Percentiles rank a stretch among this genome's conserved stretches.
Evolutionary conservation across 805 yeast genomes (phyloP).

Genomic region (Metschnikowia baotianmanensis): DNA sequence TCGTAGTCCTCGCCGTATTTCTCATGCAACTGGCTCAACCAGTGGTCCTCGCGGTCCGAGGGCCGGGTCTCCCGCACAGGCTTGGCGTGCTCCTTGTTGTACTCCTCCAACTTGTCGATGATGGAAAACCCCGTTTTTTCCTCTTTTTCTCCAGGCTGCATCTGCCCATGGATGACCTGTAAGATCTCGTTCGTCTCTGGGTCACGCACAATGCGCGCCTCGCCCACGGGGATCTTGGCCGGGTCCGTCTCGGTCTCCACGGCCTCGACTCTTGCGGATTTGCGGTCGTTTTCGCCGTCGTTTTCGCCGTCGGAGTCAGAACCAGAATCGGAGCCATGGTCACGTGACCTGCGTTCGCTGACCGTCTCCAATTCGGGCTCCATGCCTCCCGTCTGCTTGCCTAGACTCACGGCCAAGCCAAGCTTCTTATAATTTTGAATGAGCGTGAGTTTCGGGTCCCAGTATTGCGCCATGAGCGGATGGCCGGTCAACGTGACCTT

Average conservation of each 20-base stretch:
- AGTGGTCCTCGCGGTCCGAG: slow-evolving; percentile 70
- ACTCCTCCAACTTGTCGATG: slow-evolving; percentile 63
- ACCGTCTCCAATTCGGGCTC: slow-evolving; percentile 53
- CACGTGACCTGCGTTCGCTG: slow-evolving; percentile 29
- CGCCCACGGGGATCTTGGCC: slow-evolving; percentile 67
- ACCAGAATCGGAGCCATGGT: slow-evolving; percentile 2
- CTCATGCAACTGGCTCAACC: slow-evolving; percentile 61
- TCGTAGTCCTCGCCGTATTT: slow-evolving; percentile 87
- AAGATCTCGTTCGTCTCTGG: slow-evolving; percentile 60
- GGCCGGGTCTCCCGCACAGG: slow-evolving; percentile 52
- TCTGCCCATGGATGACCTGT: slow-evolving; percentile 69
- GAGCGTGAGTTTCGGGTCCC: slow-evolving; percentile 83
- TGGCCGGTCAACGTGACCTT: slow-evolving; percentile 65
- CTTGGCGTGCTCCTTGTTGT: slow-evolving; percentile 43
- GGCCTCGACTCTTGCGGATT: slow-evolving; percentile 25
- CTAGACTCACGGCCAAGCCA: slow-evolving; percentile 67
- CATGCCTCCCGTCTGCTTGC: slow-evolving; percentile 62
- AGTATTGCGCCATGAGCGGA: slow-evolving; percentile 81
- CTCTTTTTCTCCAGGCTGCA: slow-evolving; percentile 35
- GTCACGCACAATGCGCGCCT: slow-evolving; percentile 74
- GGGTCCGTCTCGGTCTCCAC: slow-evolving; percentile 50
- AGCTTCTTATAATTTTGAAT: slow-evolving; percentile 82
- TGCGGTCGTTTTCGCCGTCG: slow-evolving; percentile 20
- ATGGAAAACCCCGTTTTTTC: slow-evolving; percentile 36
- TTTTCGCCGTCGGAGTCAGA: slow-evolving; percentile 20